Conservation (phyloP, 805 yeast species). For the Yamadazyma paraphyllophila region DNA sequence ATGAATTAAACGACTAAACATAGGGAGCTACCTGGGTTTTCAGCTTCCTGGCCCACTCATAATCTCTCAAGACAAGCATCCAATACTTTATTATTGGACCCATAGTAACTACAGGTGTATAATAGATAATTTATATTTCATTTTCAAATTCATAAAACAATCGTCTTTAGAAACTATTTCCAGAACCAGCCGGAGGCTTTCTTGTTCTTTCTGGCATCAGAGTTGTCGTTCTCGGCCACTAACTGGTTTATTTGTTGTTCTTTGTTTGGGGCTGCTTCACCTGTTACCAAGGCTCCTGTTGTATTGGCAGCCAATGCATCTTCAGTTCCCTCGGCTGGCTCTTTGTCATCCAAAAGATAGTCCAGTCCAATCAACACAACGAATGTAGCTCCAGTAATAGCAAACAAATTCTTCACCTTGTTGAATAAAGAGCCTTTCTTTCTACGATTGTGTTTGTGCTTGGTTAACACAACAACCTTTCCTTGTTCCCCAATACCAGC, state of each 20-base stretch:
- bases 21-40: no score
- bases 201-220: background rate
- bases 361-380: conserved; percentile 22
- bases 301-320: background rate
- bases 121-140: background rate
- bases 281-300: background rate
- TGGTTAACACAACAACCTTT: conserved; percentile 15
- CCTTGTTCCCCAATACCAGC: conserved; percentile 29
- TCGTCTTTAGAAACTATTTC: conserved; percentile 5
- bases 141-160: background rate
- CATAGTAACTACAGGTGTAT: background rate
- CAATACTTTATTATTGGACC: no score
- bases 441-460: no score
- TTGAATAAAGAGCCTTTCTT: background rate
- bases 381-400: conserved; percentile 26
- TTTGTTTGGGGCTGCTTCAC: background rate
- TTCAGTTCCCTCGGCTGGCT: background rate
- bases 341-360: conserved; percentile 15
- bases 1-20: conserved; percentile 14
- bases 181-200: conserved; percentile 14
- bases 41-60: no score
- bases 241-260: background rate
- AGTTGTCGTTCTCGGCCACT: no score
- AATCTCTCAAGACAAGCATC: no score
- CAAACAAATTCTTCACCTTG: conserved; percentile 21